These are phyloP conservation scores for Melampsora americana DNA, from an alignment of 1,284 basidiomycete species.

Conservation along the genomic window DNA sequence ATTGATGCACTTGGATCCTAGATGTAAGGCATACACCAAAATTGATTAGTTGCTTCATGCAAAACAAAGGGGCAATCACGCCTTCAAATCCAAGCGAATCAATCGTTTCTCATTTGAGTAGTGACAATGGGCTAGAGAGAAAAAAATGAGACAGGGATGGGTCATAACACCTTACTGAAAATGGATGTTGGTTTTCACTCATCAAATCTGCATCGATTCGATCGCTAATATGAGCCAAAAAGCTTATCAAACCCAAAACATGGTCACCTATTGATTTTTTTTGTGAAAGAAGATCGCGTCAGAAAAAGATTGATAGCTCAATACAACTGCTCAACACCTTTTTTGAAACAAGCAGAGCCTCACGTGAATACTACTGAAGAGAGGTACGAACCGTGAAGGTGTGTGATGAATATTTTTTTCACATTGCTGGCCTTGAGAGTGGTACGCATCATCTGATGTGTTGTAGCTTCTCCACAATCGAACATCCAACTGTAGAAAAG, in stretches of 20 bases:
- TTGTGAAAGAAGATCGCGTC: too few species aligned
- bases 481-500: slow-evolving; percentile 37
- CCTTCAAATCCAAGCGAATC: not conserved
- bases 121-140: not conserved
- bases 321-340: not conserved
- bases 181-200: slow-evolving; percentile 39
- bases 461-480: slow-evolving; percentile 44
- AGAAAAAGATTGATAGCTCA: too few species aligned
- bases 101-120: not conserved
- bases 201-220: slow-evolving; percentile 29
- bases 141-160: not conserved
- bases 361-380: not conserved
- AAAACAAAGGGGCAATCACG: not conserved
- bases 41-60: not conserved
- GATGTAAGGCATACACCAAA: not conserved
- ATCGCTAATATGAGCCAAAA: slow-evolving; percentile 41
- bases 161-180: slow-evolving; percentile 34
- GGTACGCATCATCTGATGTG: slow-evolving; percentile 41
- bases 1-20: slow-evolving; percentile 55
- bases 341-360: not conserved
- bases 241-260: slow-evolving; percentile 41
- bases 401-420: slow-evolving; percentile 42
- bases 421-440: slow-evolving; percentile 38
- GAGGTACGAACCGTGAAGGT: slow-evolving; percentile 33
- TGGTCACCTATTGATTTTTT: slow-evolving; percentile 9